Percentiles rank a stretch among this genome's conserved stretches.
These are phyloP conservation scores for Hibiscus trionum DNA, from an alignment of 345 rosid genomes.

Conservation along the genomic window DNA sequence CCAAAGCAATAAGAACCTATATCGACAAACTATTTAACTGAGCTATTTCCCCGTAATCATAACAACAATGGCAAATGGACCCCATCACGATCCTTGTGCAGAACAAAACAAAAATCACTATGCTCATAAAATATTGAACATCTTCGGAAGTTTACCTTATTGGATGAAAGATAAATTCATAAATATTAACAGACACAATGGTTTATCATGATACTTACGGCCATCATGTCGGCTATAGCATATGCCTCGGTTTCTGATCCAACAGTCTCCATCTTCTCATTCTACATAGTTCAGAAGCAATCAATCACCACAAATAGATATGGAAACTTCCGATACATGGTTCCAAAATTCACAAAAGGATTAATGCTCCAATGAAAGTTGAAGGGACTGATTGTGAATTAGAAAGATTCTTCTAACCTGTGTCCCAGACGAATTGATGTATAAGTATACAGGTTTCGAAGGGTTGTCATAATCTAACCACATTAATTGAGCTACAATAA, in stretches of 20 bases:
- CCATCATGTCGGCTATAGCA: slow-evolving; percentile 77
- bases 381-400: background rate
- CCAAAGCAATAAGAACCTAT: background rate
- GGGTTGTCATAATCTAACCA: slow-evolving; percentile 64
- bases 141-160: background rate
- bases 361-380: background rate
- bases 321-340: background rate
- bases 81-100: background rate
- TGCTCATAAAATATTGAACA: background rate
- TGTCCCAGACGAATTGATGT: slow-evolving; percentile 81
- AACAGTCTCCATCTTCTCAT: slow-evolving; percentile 78
- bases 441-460: slow-evolving; percentile 68
- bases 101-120: background rate
- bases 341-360: background rate
- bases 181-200: background rate
- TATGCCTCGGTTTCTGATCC: slow-evolving; percentile 92
- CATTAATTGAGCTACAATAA: slow-evolving; percentile 81
- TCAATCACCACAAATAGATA: slow-evolving; percentile 6
- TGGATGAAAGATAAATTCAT: background rate
- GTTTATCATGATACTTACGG: slow-evolving; percentile 40
- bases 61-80: background rate
- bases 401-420: slow-evolving; percentile 39
- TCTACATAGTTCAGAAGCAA: slow-evolving; percentile 33
- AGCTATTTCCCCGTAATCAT: background rate
- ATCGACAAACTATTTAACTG: background rate